Evolutionary conservation across 306 rosid genomes (phyloP).

Genomic region (Nissolia schottii): DNA sequence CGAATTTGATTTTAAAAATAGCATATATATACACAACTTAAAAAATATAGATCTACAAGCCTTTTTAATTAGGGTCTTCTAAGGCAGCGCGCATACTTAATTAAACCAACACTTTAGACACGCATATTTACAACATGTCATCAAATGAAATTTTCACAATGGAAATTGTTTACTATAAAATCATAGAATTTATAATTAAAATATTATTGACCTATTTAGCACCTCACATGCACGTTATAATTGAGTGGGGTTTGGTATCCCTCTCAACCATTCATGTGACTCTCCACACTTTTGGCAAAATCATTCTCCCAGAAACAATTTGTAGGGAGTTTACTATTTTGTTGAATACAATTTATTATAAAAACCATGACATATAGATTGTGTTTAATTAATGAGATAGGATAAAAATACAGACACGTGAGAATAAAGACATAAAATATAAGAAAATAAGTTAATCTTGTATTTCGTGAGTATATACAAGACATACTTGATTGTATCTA

Average conservation of each 20-base stretch:
- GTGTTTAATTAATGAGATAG: too few relatives aligned
- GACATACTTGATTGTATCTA: too few relatives aligned
- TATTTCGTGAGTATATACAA: too few relatives aligned
- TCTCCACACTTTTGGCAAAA: background rate
- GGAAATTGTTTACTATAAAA: background rate
- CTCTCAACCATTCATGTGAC: constrained; percentile 8
- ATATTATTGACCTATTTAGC: background rate
- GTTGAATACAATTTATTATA: background rate
- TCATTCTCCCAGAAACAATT: background rate
- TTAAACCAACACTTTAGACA: background rate
- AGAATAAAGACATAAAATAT: too few relatives aligned
- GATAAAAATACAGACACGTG: too few relatives aligned
- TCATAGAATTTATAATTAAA: background rate
- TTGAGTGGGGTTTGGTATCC: background rate
- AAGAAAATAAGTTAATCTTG: too few relatives aligned
- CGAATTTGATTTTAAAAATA: background rate
- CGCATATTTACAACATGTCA: background rate
- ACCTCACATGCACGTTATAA: constrained; percentile 19
- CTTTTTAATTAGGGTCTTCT: too few relatives aligned
- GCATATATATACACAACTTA: background rate
- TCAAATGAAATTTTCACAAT: background rate
- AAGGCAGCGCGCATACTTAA: background rate
- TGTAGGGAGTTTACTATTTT: background rate
- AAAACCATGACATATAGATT: background rate
- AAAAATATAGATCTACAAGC: too few relatives aligned